Base-by-base conservation (phyloP, 257 asterid genomes). In the Solanum appendiculatum region DNA sequence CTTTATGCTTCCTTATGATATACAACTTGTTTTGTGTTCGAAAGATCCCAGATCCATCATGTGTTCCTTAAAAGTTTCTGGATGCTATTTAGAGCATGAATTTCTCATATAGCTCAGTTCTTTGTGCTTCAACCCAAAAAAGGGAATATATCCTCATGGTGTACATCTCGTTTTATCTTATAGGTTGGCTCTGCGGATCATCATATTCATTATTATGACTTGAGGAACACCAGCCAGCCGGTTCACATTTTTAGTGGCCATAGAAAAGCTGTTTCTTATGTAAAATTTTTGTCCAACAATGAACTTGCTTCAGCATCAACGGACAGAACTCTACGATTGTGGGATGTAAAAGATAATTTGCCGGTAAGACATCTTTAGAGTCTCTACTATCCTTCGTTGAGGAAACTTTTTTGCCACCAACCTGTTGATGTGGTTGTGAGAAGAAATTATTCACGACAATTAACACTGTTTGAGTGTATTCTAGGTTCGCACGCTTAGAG, bases 261-360 rank as follows among this genome's bases (percentile, higher is more conserved):
- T 44, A 89, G 84, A 72, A 91, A 90, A 86, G 75, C 93, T 46
- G 93, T 91, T 84, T 91, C 93, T 9, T 91, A 91, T 73, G 92
- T 91, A 16, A 90, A 91, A 74, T 91, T 91, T 88, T 84, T 91
- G 86, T 91, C 93, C 2, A 69, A 88, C 86, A 87, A 90, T 82
- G 93, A 91, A 80, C 91, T 91, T 82, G 93, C 93, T 51, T 91
- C 92, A 83, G 93, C 93, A 60, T 91, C 93, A 46, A 91, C 93
- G 0, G 93, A 91, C 34, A 87, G 91, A 80, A 91, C 92, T 1
- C 72, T 90, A 60, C 91, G 89, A 13, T 78, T 91, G 63, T 91
- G 93, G 93, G 93, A 91, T 88, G 93, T 91, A 20, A 90, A 88
- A 27, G 86, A 87, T 58, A 87, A 91, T 72, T 69, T 83, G 15